Percentiles rank a stretch among this genome's conserved stretches.
Conservation (phyloP, 2,329 filamentous ascomycete species). For the Tolypocladium capitatum region DNA sequence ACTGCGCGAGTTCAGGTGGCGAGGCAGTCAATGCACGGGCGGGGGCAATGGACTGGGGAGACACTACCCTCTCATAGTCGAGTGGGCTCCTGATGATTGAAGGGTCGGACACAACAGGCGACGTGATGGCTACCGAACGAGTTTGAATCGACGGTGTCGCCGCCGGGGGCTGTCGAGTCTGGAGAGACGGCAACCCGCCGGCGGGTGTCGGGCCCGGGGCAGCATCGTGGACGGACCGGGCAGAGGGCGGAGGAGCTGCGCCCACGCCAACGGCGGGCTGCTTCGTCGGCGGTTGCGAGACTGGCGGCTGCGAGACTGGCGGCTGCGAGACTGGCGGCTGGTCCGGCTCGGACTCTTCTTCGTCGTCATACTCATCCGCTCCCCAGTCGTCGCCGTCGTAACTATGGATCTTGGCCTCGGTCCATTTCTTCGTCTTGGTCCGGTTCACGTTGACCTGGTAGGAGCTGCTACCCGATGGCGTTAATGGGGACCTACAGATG, state of each 20-base stretch:
- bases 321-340: too few species aligned
- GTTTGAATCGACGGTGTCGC: neutral
- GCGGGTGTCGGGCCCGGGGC: neutral
- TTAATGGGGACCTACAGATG: slow-evolving; percentile 15
- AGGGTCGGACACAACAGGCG: neutral
- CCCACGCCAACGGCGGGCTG: neutral
- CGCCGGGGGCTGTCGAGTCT: slow-evolving; percentile 1
- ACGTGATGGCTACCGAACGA: neutral
- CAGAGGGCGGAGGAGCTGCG: neutral
- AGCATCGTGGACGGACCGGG: neutral
- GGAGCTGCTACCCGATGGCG: slow-evolving; percentile 18
- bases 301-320: slow-evolving; percentile 9
- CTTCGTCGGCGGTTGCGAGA: slow-evolving; percentile 3
- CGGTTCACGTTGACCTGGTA: slow-evolving; percentile 83
- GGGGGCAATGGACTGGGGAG: neutral
- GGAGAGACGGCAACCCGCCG: slow-evolving; percentile 3
- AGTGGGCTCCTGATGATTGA: slow-evolving; percentile 1
- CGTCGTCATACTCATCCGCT: slow-evolving; percentile 49
- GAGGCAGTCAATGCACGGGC: neutral
- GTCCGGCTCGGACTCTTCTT: slow-evolving; percentile 23
- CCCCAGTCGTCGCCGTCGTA: slow-evolving; percentile 96
- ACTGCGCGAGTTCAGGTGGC: neutral
- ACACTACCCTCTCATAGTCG: slow-evolving; percentile 7
- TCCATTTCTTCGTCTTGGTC: slow-evolving; percentile 88
- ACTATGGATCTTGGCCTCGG: slow-evolving; percentile 70